A percentile compares a stretch with the other conserved stretches of the same genome.
phyloP scores from a whole-genome alignment of 345 rosid genomes.

The Camelina sativa region DNA sequence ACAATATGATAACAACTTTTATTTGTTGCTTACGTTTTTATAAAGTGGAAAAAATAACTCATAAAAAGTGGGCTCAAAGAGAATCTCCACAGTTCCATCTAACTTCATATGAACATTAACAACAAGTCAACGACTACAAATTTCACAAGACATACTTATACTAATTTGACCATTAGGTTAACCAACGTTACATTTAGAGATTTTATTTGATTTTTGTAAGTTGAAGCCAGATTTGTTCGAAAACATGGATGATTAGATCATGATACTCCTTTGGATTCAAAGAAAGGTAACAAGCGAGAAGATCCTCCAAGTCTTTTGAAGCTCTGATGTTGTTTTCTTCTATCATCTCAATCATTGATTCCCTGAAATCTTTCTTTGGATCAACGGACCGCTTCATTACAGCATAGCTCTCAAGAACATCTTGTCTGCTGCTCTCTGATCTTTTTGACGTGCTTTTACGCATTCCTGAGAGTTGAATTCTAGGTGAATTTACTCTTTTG shows the following conservation, averaged over 20 bases:
- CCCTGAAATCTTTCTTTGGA: constrained; percentile 82
- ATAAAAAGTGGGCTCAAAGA: constrained; percentile 8
- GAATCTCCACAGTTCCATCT: constrained; percentile 16
- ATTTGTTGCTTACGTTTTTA: constrained; percentile 24
- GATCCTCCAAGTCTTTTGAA: constrained; percentile 78
- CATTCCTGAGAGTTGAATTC: constrained; percentile 45
- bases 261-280: constrained; percentile 75
- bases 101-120: constrained; percentile 34
- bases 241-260: constrained; percentile 69
- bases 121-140: constrained; percentile 26
- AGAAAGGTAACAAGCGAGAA: constrained; percentile 83
- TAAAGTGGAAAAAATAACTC: not conserved
- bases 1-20: constrained; percentile 42
- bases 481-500: constrained; percentile 62
- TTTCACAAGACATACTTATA: constrained; percentile 23
- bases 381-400: constrained; percentile 72
- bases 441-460: constrained; percentile 48
- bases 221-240: constrained; percentile 77
- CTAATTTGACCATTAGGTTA: constrained; percentile 19
- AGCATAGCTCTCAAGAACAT: constrained; percentile 55
- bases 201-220: constrained; percentile 16
- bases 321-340: constrained; percentile 68
- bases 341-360: constrained; percentile 94
- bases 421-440: constrained; percentile 47
- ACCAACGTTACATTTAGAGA: constrained; percentile 5